Percentiles rank a stretch among this genome's conserved stretches.
These are phyloP conservation scores for Rosa lucieae DNA, from an alignment of 306 rosid genomes.

Conservation along the genomic window DNA sequence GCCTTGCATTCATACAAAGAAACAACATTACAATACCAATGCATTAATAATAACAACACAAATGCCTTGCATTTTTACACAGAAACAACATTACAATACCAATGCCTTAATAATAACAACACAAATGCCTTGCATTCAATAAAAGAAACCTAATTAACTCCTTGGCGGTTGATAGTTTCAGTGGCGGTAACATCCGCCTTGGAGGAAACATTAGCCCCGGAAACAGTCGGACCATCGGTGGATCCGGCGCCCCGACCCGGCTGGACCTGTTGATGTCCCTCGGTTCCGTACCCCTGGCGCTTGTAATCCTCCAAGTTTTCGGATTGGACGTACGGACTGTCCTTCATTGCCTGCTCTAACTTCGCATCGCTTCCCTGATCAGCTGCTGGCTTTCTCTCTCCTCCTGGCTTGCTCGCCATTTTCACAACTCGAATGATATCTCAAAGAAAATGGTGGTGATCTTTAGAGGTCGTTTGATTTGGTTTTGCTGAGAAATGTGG, in stretches of 20 bases:
- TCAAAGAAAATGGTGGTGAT: background rate
- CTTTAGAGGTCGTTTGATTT: background rate
- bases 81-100: background rate
- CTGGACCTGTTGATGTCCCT: conserved; percentile 69
- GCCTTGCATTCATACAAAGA: too few species aligned
- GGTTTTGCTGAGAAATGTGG: background rate
- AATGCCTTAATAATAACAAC: too few species aligned
- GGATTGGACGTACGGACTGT: conserved; percentile 67
- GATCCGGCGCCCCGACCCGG: conserved; percentile 70
- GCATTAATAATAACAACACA: too few species aligned
- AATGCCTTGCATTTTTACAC: background rate
- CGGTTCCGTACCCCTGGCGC: conserved; percentile 62
- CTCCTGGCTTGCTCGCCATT: conserved; percentile 6
- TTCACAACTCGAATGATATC: background rate
- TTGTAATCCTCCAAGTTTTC: conserved; percentile 79
- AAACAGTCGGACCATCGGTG: conserved; percentile 76
- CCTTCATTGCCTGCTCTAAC: conserved; percentile 55
- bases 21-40: too few species aligned
- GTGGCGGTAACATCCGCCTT: conserved; percentile 26
- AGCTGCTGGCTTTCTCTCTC: background rate
- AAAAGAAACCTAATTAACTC: conserved; percentile 15
- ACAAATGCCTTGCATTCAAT: background rate
- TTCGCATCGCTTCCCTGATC: conserved; percentile 10
- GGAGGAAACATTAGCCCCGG: conserved; percentile 45
- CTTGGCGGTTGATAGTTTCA: conserved; percentile 34